A percentile compares a stretch with the other conserved stretches of the same genome.
Evolutionary conservation across 129 eudicot species (phyloP).

Genomic region (Flaveria linearis): DNA sequence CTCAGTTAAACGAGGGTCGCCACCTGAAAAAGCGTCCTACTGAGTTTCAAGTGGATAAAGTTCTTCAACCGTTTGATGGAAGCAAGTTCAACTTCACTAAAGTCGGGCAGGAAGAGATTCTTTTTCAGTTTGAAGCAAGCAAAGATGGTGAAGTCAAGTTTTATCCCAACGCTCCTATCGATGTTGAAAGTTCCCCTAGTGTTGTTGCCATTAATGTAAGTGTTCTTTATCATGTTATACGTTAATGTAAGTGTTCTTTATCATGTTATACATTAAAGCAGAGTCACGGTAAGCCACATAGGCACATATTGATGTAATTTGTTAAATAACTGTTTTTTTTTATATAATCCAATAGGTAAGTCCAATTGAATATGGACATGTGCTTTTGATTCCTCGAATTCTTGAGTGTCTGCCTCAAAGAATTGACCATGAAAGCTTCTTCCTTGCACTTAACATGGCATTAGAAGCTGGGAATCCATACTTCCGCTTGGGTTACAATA

Average conservation of each 20-base stretch:
- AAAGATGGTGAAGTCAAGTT: slow-evolving; percentile 74
- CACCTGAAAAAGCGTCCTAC: slow-evolving; percentile 99
- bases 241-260: slow-evolving; percentile 54
- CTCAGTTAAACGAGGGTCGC: slow-evolving; percentile 97
- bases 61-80: slow-evolving; percentile 92
- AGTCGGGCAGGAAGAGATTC: slow-evolving; percentile 97
- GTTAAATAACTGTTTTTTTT: slow-evolving; percentile 1
- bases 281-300: slow-evolving; percentile 2
- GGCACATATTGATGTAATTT: not conserved
- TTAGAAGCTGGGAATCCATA: slow-evolving; percentile 88
- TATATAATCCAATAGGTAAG: slow-evolving; percentile 67
- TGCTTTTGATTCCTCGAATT: slow-evolving; percentile 90
- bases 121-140: slow-evolving; percentile 91
- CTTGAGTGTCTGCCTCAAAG: slow-evolving; percentile 91
- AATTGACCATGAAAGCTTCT: slow-evolving; percentile 84
- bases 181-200: slow-evolving; percentile 69
- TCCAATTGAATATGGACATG: slow-evolving; percentile 98
- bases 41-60: slow-evolving; percentile 96
- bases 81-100: slow-evolving; percentile 95
- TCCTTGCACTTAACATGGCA: slow-evolving; percentile 98
- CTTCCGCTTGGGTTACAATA: slow-evolving; percentile 95
- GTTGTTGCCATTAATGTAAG: slow-evolving; percentile 98
- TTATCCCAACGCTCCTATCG: slow-evolving; percentile 78
- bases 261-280: not conserved
- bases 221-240: slow-evolving; percentile 11